phyloP scores from a whole-genome alignment of 2,329 filamentous ascomycete species.

The Cercospora beticola region DNA sequence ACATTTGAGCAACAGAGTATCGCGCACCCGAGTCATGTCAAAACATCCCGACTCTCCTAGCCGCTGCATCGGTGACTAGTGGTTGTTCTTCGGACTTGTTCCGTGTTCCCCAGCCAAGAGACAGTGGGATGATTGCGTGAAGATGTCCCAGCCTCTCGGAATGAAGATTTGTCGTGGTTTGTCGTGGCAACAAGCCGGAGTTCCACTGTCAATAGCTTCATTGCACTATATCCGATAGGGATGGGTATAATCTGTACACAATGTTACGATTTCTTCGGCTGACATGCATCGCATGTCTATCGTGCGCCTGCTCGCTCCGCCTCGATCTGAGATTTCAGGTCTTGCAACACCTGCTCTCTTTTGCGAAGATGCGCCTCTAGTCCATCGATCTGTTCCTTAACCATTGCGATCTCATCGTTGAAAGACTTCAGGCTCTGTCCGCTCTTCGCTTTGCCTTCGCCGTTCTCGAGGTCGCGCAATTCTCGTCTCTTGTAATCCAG shows the following conservation, averaged over 20 bases:
- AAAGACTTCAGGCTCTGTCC: conserved; percentile 75
- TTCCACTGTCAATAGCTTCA: background rate
- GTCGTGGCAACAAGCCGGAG: background rate
- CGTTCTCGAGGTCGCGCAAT: conserved; percentile 72
- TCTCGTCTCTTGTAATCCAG: conserved; percentile 89
- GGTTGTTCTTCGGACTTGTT: conserved; percentile 8
- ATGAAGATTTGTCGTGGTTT: background rate
- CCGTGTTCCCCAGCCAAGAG: conserved; percentile 2
- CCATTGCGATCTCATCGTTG: conserved; percentile 79
- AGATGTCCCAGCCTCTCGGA: background rate
- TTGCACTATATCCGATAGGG: background rate
- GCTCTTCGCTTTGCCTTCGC: conserved; percentile 64
- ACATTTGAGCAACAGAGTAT: background rate
- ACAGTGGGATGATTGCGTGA: too few species aligned
- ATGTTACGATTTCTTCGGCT: background rate
- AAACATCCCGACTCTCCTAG: background rate
- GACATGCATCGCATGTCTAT: background rate
- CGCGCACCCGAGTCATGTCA: background rate
- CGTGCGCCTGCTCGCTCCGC: conserved; percentile 56
- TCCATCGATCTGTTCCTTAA: conserved; percentile 92
- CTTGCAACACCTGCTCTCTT: conserved; percentile 72
- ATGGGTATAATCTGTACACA: conserved; percentile 8
- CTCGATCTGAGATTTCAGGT: conserved; percentile 79
- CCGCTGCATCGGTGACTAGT: background rate
- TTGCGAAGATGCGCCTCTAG: conserved; percentile 78